phyloP scores from a whole-genome alignment of 352 stramenopile species.

The Globisporangium polare region DNA sequence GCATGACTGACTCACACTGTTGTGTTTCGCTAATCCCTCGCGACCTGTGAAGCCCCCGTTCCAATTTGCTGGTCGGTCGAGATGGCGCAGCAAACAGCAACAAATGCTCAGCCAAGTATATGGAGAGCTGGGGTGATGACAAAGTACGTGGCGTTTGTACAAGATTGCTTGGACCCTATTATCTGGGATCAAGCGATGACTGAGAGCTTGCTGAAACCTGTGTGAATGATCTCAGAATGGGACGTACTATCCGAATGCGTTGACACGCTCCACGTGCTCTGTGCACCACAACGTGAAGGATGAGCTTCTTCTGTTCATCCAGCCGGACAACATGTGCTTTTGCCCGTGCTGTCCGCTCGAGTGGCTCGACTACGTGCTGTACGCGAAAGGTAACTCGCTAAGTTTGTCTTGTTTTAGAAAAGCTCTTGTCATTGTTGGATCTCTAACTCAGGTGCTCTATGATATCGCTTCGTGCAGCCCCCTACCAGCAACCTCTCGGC shows the following conservation, averaged over 20 bases:
- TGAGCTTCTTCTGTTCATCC: slow-evolving; percentile 30
- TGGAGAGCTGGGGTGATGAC: slow-evolving; percentile 61
- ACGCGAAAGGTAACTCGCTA: slow-evolving; percentile 43
- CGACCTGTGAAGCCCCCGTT: slow-evolving; percentile 42
- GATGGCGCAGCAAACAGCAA: slow-evolving; percentile 72
- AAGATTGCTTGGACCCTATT: too few relatives aligned
- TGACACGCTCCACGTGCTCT: slow-evolving; percentile 53
- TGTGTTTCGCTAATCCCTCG: background rate
- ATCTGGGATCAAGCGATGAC: too few relatives aligned
- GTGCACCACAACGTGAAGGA: slow-evolving; percentile 17
- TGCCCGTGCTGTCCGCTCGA: slow-evolving; percentile 77
- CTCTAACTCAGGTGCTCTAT: background rate
- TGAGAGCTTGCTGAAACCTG: too few relatives aligned
- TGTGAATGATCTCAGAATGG: slow-evolving; percentile 29
- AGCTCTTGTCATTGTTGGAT: background rate
- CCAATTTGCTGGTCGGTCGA: slow-evolving; percentile 75
- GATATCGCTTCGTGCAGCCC: slow-evolving; percentile 22
- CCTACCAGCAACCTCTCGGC: slow-evolving; percentile 64
- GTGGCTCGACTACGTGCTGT: slow-evolving; percentile 84
- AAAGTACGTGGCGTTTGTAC: slow-evolving; percentile 37
- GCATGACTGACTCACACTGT: too few relatives aligned
- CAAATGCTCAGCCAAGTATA: slow-evolving; percentile 66
- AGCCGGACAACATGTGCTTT: slow-evolving; percentile 57
- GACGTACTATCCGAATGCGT: slow-evolving; percentile 42
- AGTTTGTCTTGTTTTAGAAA: background rate